phyloP scores from a whole-genome alignment of 306 rosid species.

The Datisca glomerata region DNA sequence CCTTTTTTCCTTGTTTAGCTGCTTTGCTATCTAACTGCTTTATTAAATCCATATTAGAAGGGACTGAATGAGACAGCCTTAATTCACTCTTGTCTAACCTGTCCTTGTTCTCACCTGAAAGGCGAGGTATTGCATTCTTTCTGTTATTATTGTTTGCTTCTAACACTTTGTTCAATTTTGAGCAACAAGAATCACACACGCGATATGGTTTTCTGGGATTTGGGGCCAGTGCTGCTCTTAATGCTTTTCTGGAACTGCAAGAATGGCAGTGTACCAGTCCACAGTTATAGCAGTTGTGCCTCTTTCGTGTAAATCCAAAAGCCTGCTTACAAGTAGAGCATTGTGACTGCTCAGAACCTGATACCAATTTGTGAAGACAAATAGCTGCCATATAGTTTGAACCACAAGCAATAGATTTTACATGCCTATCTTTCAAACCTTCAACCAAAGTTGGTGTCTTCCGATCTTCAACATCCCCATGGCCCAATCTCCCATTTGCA shows the following conservation, averaged over 20 bases:
- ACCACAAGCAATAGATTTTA: conserved; percentile 83
- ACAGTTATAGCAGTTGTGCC: conserved; percentile 97
- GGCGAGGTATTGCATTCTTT: conserved; percentile 64
- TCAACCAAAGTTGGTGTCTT: conserved; percentile 80
- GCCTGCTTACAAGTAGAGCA: conserved; percentile 97
- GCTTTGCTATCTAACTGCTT: conserved; percentile 93
- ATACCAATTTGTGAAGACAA: conserved; percentile 99
- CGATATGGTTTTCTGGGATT: conserved; percentile 79
- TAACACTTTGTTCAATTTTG: conserved; percentile 72
- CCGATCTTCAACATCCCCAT: conserved; percentile 93
- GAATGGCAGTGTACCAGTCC: conserved; percentile 99
- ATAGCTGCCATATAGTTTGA: conserved; percentile 84
- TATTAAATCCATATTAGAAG: conserved; percentile 88
- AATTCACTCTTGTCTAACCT: conserved; percentile 77
- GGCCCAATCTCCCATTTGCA: conserved; percentile 98
- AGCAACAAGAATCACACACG: conserved; percentile 86
- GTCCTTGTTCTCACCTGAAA: conserved; percentile 95
- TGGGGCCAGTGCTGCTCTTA: conserved; percentile 86
- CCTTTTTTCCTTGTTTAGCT: conserved; percentile 89
- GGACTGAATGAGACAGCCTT: conserved; percentile 58
- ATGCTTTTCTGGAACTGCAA: conserved; percentile 86
- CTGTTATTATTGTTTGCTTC: conserved; percentile 47
- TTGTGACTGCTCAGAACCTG: conserved; percentile 92
- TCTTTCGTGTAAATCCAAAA: conserved; percentile 91
- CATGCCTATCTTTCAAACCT: conserved; percentile 84